These are phyloP conservation scores for Colletotrichum tofieldiae DNA, from an alignment of 2,329 filamentous ascomycete species.

Conservation along the genomic window DNA sequence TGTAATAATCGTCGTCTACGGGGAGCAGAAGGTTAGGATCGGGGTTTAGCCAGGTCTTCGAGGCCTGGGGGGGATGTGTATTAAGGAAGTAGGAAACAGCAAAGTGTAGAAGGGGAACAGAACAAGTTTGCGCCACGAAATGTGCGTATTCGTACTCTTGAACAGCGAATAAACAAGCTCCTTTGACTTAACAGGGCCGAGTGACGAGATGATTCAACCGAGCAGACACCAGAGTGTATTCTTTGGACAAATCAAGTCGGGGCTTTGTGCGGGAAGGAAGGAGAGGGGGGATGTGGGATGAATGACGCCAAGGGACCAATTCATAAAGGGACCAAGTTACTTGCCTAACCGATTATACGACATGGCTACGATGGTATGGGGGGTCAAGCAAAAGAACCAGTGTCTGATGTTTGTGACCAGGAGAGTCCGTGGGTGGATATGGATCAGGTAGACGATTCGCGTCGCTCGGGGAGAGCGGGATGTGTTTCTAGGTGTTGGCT, in stretches of 20 bases:
- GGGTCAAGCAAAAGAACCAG: constrained; percentile 37
- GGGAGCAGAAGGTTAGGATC: constrained; percentile 45
- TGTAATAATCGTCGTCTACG: constrained; percentile 73
- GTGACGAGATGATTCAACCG: constrained; percentile 20
- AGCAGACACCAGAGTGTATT: constrained; percentile 5
- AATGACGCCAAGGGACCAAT: constrained; percentile 42
- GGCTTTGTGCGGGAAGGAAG: constrained; percentile 32
- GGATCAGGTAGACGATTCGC: constrained; percentile 39
- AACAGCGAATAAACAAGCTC: constrained; percentile 16
- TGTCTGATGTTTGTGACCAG: constrained; percentile 44
- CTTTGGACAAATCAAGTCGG: constrained; percentile 28
- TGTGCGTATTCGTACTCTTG: constrained; percentile 30
- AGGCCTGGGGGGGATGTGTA: background rate
- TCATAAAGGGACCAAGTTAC: constrained; percentile 55
- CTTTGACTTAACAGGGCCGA: background rate
- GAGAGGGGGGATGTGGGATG: constrained; percentile 37
- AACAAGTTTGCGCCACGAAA: constrained; percentile 32
- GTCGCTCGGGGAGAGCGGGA: constrained; percentile 33
- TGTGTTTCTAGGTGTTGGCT: constrained; percentile 38
- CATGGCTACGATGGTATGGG: constrained; percentile 63
- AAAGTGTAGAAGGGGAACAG: constrained; percentile 19
- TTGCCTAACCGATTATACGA: constrained; percentile 83
- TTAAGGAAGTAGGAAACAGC: constrained; percentile 29
- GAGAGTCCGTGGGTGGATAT: constrained; percentile 40
- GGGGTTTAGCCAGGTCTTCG: background rate